Evolutionary conservation across 371 early-diverging fungal genomes (phyloP), one percentile per base, ranked within the genome.

Genomic region (Circinella umbellata): DNA sequence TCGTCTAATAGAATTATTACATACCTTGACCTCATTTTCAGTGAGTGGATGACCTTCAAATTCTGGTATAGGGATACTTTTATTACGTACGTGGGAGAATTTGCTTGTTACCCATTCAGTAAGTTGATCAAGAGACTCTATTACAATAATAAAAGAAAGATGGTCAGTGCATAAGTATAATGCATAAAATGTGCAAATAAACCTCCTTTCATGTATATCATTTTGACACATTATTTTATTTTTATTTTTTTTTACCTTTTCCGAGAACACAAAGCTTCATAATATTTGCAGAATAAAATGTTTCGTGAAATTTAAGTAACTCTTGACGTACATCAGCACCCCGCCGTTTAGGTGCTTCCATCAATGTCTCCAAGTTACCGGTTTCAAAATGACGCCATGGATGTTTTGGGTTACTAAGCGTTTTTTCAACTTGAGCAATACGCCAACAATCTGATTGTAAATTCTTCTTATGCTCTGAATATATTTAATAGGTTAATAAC

Each of bases 181-280:
- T 27, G 27, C 27, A 27, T 27, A 27, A 27, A 27, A 42, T 11
- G 42, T 42, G 6, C 11, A 3, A 2, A 42, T 1, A 3, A 42
- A 42, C 11, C 42, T 1, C 11, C 42, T 1, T 42, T 11, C 42
- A 42, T 42, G 27, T 27, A 27, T 27, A 27, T 2, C 27, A 27
- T 42, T 42, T 42, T 42, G 6, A 11, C 11, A 1, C 42, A 6
- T 42, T 11, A 1, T 39, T 4, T 39, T 39, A 6, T 39, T 39
- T 39, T 39, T 39, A 6, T 42, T 42, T 51, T 51, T n/a, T 18
- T 49, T 64, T 84, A 92, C 93, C 93, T 78, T 89, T 88, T 14
- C 98, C 99, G n/a, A 94, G 77, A 4, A 98, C 89, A n/a, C 91
- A 94, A 14, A 97, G 80, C 71, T 92, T 93, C 98, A 98, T 98